A percentile compares a stretch with the other conserved stretches of the same genome.
Conservation (phyloP, 2,329 filamentous ascomycete genomes). For the Phoma sp. region DNA sequence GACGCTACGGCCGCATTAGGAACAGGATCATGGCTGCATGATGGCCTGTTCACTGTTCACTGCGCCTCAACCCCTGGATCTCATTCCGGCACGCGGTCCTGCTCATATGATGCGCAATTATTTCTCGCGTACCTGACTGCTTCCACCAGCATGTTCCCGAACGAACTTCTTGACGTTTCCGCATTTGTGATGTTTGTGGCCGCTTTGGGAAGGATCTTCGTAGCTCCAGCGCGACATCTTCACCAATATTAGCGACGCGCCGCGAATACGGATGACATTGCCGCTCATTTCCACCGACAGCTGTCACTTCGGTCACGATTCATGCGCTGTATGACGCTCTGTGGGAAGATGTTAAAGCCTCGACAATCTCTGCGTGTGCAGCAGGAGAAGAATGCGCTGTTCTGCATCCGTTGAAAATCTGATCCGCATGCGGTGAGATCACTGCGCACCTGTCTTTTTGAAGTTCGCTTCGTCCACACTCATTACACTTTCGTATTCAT, state of each 20-base stretch:
- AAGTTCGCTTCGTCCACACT: constrained; percentile 1
- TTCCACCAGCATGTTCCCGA: constrained; percentile 18
- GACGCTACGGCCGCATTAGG: constrained; percentile 5
- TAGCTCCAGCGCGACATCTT: constrained; percentile 2
- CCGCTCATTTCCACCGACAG: constrained; percentile 10
- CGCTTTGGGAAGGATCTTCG: constrained; percentile 8
- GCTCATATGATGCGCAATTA: constrained; percentile 22
- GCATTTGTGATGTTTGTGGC: background rate
- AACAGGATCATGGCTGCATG: constrained; percentile 19
- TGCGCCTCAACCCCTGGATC: constrained; percentile 20
- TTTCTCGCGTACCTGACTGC: constrained; percentile 14
- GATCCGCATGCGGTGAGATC: constrained; percentile 3
- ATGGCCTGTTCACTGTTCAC: constrained; percentile 8
- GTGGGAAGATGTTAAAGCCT: background rate
- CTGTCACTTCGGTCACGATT: constrained; percentile 3
- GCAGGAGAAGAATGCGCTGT: background rate
- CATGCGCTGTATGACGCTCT: constrained; percentile 1
- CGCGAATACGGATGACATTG: constrained; percentile 3
- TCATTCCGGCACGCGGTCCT: constrained; percentile 18
- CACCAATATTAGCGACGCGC: constrained; percentile 7
- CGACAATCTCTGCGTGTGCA: background rate
- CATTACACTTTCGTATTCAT: background rate
- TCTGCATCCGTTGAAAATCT: constrained; percentile 2
- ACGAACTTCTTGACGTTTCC: background rate
- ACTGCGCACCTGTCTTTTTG: background rate